These are phyloP conservation scores for Zygosaccharomyces sapae DNA, from an alignment of 1,139 yeast species.

Conservation along the genomic window DNA sequence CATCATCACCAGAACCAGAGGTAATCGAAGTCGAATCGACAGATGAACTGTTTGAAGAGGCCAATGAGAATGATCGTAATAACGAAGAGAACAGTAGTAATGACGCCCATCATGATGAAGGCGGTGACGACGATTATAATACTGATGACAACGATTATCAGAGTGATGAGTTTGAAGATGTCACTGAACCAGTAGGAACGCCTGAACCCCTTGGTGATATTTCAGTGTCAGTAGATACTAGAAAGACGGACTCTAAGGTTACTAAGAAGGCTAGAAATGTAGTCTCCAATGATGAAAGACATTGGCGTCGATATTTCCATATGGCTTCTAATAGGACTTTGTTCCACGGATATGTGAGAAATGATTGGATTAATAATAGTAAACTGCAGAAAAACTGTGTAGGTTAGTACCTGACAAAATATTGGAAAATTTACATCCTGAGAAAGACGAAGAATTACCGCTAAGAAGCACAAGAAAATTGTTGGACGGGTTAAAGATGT, in stretches of 20 bases:
- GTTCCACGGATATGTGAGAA: slow-evolving; percentile 62
- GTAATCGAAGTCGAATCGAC: slow-evolving; percentile 9
- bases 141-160: slow-evolving; percentile 33
- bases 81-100: no score
- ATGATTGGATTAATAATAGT: slow-evolving; percentile 66
- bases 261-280: slow-evolving; percentile 33
- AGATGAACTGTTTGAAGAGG: not conserved
- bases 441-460: slow-evolving; percentile 36
- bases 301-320: slow-evolving; percentile 53
- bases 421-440: slow-evolving; percentile 47
- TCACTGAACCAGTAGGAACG: slow-evolving; percentile 27
- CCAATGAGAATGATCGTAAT: no score
- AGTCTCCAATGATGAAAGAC: slow-evolving; percentile 53
- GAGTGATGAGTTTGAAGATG: slow-evolving; percentile 43
- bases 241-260: slow-evolving; percentile 26
- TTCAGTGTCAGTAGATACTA: slow-evolving; percentile 25
- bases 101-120: no score
- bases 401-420: slow-evolving; percentile 46
- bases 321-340: slow-evolving; percentile 56
- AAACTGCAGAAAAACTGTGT: slow-evolving; percentile 41
- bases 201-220: slow-evolving; percentile 23
- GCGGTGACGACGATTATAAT: no score
- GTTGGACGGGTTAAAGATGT: slow-evolving; percentile 65
- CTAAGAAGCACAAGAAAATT: slow-evolving; percentile 60
- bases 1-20: slow-evolving; percentile 23